Percentiles rank a stretch among this genome's conserved stretches.
Evolutionary conservation across 768 basidiomycete genomes (phyloP).

Genomic region (Suillus bovinus): DNA sequence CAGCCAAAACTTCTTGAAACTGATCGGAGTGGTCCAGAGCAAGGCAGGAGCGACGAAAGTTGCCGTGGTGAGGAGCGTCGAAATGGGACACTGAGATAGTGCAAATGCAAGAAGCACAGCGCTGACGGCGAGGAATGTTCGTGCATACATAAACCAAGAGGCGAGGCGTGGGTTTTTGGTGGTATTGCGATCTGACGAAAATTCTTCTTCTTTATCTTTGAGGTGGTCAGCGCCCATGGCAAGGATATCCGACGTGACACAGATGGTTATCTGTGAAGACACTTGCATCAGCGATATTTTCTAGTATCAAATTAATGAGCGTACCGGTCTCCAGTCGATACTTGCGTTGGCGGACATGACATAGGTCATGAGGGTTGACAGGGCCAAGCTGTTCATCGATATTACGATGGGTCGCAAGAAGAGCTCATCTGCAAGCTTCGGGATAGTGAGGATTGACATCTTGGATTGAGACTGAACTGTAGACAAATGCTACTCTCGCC

Average conservation of each 20-base stretch:
- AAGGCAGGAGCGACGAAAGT: background rate
- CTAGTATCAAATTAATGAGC: background rate
- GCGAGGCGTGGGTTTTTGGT: background rate
- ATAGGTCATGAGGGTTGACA: background rate
- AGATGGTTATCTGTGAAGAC: background rate
- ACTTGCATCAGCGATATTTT: background rate
- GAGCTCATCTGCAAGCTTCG: background rate
- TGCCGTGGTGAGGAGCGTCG: background rate
- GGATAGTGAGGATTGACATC: background rate
- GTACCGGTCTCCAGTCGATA: background rate
- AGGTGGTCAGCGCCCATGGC: too few relatives aligned
- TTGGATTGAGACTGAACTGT: background rate
- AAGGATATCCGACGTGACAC: background rate
- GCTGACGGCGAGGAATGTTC: too few relatives aligned
- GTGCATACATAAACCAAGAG: background rate
- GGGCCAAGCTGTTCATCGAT: background rate
- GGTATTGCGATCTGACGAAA: background rate
- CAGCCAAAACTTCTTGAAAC: background rate
- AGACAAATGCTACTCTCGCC: too few relatives aligned
- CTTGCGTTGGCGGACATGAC: background rate
- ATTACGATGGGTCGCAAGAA: background rate
- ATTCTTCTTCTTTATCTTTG: background rate
- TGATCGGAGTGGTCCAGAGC: background rate
- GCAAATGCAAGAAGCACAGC: too few relatives aligned
- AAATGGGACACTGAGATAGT: too few relatives aligned